Percentiles rank a stretch among this genome's conserved stretches.
Evolutionary conservation across 768 basidiomycete genomes (phyloP).

Genomic region (Rhodotorula babjevae): DNA sequence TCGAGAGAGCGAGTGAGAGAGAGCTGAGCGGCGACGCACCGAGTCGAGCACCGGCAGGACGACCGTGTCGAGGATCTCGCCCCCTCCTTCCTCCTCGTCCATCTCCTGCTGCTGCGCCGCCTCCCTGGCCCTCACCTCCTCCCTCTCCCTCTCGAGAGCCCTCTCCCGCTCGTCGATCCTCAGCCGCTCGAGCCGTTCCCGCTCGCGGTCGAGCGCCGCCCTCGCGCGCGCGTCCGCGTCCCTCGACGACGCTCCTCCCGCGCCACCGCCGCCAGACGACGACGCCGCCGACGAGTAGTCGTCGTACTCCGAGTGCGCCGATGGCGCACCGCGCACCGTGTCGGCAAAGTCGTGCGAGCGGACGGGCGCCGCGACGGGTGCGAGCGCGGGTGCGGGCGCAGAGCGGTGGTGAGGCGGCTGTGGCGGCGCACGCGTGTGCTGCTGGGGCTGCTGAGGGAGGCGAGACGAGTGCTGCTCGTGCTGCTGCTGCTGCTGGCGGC

Average conservation of each 20-base stretch:
- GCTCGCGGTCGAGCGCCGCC: constrained; percentile 23
- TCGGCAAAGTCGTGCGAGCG: constrained; percentile 25
- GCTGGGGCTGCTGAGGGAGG: constrained; percentile 51
- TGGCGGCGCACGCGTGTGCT: constrained; percentile 49
- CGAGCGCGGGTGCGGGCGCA: background rate
- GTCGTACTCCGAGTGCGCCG: constrained; percentile 33
- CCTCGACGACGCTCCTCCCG: background rate
- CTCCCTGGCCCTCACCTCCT: constrained; percentile 5
- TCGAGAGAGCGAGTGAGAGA: background rate
- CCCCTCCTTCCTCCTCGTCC: constrained; percentile 37
- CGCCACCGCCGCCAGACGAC: background rate
- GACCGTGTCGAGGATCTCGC: constrained; percentile 83
- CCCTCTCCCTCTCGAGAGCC: background rate
- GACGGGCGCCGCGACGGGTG: background rate
- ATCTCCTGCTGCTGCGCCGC: constrained; percentile 23
- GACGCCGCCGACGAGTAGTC: constrained; percentile 17
- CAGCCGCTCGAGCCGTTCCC: constrained; percentile 25
- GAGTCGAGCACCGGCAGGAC: constrained; percentile 93
- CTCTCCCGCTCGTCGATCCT: constrained; percentile 11
- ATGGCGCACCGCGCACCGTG: constrained; percentile 14
- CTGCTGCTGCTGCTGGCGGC: constrained; percentile 18
- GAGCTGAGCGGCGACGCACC: constrained; percentile 54
- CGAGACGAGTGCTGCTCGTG: constrained; percentile 45
- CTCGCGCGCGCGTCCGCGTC: constrained; percentile 12
- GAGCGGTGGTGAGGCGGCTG: constrained; percentile 53